Evolutionary conservation across 257 asterid species (phyloP).

Genomic region (Nicotiana otophora): DNA sequence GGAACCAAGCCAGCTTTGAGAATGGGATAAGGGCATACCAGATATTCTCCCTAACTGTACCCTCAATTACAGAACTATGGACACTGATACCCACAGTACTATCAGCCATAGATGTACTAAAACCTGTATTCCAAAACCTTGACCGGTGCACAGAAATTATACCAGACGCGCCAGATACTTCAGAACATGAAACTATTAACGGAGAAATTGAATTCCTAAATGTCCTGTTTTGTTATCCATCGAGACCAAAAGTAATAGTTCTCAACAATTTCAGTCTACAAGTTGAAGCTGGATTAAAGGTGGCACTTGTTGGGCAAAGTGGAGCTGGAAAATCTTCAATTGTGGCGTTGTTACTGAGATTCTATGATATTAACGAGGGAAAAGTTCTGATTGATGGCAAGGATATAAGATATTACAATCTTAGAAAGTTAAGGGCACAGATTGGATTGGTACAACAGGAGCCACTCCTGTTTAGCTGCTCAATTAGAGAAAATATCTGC

Average conservation of each 20-base stretch:
- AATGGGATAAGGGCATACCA: constrained; percentile 68
- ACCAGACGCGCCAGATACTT: constrained; percentile 45
- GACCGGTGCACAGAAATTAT: constrained; percentile 56
- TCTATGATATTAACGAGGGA: constrained; percentile 52
- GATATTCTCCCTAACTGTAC: constrained; percentile 75
- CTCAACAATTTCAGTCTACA: constrained; percentile 56
- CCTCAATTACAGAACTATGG: constrained; percentile 80
- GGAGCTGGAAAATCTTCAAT: constrained; percentile 74
- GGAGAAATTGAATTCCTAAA: constrained; percentile 54
- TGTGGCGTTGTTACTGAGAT: constrained; percentile 63
- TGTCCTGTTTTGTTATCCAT: constrained; percentile 50
- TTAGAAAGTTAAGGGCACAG: constrained; percentile 43
- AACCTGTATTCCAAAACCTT: constrained; percentile 64
- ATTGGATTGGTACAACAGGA: constrained; percentile 80
- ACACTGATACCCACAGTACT: constrained; percentile 68
- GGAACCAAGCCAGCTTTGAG: constrained; percentile 57
- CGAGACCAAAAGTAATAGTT: constrained; percentile 48
- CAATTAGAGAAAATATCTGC: constrained; percentile 62
- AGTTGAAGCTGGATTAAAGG: constrained; percentile 54
- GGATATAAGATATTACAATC: constrained; percentile 39
- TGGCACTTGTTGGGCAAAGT: constrained; percentile 72
- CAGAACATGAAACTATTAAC: constrained; percentile 32
- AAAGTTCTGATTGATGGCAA: constrained; percentile 50
- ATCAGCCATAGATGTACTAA: constrained; percentile 63
- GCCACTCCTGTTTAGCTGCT: constrained; percentile 66